These are phyloP conservation scores for Rhytidhysteron rufulum DNA, from an alignment of 2,329 filamentous ascomycete species.

Conservation along the genomic window DNA sequence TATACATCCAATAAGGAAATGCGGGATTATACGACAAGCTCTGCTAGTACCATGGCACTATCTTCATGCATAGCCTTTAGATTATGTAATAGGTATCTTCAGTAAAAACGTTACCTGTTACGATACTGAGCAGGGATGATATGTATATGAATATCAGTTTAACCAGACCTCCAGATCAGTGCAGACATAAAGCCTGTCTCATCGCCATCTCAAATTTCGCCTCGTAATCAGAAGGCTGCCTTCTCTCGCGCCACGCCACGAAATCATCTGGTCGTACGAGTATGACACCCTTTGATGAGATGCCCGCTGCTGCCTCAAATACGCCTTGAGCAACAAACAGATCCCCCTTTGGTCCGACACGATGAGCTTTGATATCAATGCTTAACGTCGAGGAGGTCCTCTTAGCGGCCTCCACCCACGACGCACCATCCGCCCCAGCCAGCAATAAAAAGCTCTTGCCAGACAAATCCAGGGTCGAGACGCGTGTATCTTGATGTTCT, in stretches of 20 bases:
- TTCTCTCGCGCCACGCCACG: constrained; percentile 22
- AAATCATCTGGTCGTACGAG: constrained; percentile 35
- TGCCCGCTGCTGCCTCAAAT: constrained; percentile 20
- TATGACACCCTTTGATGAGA: constrained; percentile 24
- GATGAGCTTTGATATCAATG: background rate
- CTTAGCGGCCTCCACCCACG: background rate
- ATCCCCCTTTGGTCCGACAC: constrained; percentile 10
- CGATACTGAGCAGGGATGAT: too few species aligned
- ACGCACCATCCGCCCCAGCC: background rate
- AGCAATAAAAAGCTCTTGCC: constrained; percentile 16
- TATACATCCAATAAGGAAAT: too few species aligned
- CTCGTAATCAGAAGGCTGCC: background rate
- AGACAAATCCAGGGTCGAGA: constrained; percentile 30
- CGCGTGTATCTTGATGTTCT: constrained; percentile 12
- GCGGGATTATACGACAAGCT: too few species aligned
- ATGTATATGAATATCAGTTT: too few species aligned
- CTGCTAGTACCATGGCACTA: too few species aligned
- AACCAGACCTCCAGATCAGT: too few species aligned
- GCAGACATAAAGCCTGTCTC: constrained; percentile 25
- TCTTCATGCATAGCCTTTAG: too few species aligned
- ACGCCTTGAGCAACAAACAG: constrained; percentile 7
- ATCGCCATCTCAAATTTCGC: background rate
- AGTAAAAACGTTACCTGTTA: too few species aligned
- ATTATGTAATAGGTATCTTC: too few species aligned
- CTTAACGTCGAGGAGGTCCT: constrained; percentile 1